These are phyloP conservation scores for Nicotiana otophora DNA, from an alignment of 257 asterid species.

Conservation along the genomic window DNA sequence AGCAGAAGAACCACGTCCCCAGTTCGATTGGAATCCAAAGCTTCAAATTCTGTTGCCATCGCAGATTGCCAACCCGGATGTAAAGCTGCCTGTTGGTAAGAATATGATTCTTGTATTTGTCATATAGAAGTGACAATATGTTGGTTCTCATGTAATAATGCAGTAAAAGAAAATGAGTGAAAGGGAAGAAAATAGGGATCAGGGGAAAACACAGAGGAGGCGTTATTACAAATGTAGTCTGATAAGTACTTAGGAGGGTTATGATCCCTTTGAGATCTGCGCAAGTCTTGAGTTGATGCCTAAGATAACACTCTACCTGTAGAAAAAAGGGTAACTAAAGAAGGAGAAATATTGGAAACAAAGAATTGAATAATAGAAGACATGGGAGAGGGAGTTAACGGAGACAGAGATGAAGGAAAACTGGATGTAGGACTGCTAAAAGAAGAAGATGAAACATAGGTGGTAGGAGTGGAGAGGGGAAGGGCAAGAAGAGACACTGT, in stretches of 20 bases:
- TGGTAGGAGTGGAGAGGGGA: too few relatives aligned
- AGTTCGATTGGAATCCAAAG: not conserved
- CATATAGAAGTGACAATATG: not conserved
- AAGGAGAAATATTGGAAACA: too few relatives aligned
- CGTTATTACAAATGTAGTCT: not conserved
- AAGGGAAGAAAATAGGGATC: too few relatives aligned
- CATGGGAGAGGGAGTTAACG: too few relatives aligned
- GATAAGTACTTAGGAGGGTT: not conserved
- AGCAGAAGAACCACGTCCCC: not conserved
- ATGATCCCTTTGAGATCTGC: not conserved
- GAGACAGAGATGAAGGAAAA: too few relatives aligned
- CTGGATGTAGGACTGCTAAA: too few relatives aligned
- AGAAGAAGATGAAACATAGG: too few relatives aligned
- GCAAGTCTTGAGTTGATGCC: too few relatives aligned
- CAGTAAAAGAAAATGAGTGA: not conserved
- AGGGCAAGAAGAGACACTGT: not conserved
- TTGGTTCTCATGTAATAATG: not conserved
- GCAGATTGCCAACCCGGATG: not conserved
- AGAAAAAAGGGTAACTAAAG: too few relatives aligned
- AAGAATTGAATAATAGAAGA: too few relatives aligned
- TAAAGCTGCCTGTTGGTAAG: not conserved
- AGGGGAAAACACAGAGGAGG: not conserved
- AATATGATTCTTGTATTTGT: not conserved
- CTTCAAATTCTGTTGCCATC: not conserved
- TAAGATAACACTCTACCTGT: too few relatives aligned